Conservation (phyloP, 371 early-diverging fungal species). For the Homolaphlyctis polyrhiza region DNA sequence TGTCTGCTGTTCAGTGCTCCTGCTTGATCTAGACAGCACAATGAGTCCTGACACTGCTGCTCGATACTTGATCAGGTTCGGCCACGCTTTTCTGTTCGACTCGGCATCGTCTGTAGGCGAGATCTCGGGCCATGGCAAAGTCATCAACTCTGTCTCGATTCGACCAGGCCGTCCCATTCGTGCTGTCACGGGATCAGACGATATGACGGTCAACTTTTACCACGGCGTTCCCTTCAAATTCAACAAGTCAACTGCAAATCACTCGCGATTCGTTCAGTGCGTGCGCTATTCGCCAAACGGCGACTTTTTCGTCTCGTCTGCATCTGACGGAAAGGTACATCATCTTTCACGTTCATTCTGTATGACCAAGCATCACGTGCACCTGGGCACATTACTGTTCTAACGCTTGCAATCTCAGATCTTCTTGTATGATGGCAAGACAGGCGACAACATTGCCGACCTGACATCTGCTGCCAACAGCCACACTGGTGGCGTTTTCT, state of each 20-base stretch:
- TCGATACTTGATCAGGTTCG: slow-evolving; percentile 62
- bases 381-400: slow-evolving; percentile 5
- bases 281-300: slow-evolving; percentile 85
- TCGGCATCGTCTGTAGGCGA: slow-evolving; percentile 88
- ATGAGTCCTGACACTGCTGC: no score
- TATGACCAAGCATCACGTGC: no score
- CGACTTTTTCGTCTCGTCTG: slow-evolving; percentile 77
- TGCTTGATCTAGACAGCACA: not conserved
- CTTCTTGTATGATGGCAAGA: slow-evolving; percentile 88
- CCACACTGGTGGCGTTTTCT: slow-evolving; percentile 80
- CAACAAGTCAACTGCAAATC: slow-evolving; percentile 64
- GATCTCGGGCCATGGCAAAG: slow-evolving; percentile 85
- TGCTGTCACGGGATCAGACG: slow-evolving; percentile 91
- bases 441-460: slow-evolving; percentile 76
- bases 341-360: not conserved
- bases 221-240: slow-evolving; percentile 89
- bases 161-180: slow-evolving; percentile 83
- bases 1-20: not conserved
- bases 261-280: slow-evolving; percentile 83
- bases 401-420: slow-evolving; percentile 37
- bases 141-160: slow-evolving; percentile 79
- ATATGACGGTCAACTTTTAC: slow-evolving; percentile 83
- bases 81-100: slow-evolving; percentile 85
- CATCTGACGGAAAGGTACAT: slow-evolving; percentile 79
- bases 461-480: slow-evolving; percentile 45